Evolutionary conservation across 2,329 filamentous ascomycete genomes (phyloP).

Genomic region (Microdochium nivale): DNA sequence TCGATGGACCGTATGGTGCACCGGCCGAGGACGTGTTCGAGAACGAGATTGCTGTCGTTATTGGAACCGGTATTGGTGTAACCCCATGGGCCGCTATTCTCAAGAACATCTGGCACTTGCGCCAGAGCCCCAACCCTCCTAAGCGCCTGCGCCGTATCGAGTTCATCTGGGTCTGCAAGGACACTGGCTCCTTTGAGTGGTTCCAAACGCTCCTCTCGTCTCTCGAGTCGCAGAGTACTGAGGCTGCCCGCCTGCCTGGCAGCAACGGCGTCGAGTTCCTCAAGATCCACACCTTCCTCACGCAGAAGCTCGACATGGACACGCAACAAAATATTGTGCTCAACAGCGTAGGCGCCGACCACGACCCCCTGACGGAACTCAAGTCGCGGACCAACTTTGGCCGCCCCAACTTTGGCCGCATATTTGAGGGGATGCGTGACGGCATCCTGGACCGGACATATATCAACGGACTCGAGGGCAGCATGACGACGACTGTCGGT

Average conservation of each 20-base stretch:
- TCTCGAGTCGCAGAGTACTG: conserved; percentile 75
- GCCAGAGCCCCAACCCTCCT: conserved; percentile 81
- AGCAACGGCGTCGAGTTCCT: conserved; percentile 74
- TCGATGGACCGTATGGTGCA: conserved; percentile 93
- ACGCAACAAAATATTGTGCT: conserved; percentile 95
- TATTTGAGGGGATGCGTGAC: conserved; percentile 79
- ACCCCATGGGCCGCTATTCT: conserved; percentile 81
- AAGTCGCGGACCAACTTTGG: conserved; percentile 89
- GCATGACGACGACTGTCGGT: conserved; percentile 75
- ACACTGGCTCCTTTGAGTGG: conserved; percentile 95
- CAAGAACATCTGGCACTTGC: conserved; percentile 98
- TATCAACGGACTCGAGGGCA: conserved; percentile 70
- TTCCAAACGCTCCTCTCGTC: conserved; percentile 91
- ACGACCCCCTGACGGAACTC: conserved; percentile 88
- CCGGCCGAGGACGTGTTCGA: conserved; percentile 96
- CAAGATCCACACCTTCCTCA: conserved; percentile 96
- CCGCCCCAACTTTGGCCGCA: conserved; percentile 74
- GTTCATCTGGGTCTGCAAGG: conserved; percentile 98
- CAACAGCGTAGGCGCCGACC: conserved; percentile 80
- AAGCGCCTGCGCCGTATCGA: conserved; percentile 86
- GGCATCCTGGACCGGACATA: conserved; percentile 83
- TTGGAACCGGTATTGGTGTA: conserved; percentile 80
- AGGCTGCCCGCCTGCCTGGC: conserved; percentile 58
- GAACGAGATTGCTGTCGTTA: conserved; percentile 79
- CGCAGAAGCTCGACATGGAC: conserved; percentile 84